phyloP scores from a whole-genome alignment of 768 basidiomycete species.

The Podaxis sp. region DNA sequence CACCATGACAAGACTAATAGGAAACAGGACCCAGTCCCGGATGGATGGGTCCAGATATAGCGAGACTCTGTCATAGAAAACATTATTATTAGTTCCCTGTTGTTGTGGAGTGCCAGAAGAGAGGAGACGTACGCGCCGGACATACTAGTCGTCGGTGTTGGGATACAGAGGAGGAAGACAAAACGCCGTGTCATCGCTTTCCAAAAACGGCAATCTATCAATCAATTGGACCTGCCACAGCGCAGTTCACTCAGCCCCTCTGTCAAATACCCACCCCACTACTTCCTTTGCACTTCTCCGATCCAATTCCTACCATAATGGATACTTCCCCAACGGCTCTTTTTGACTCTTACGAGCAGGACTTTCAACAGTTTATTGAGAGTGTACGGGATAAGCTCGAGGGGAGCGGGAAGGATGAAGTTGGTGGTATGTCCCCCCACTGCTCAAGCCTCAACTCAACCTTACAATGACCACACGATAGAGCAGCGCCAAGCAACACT shows the following conservation, averaged over 20 bases:
- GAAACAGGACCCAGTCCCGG: constrained; percentile 91
- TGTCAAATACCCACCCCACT: not conserved
- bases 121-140: constrained; percentile 40
- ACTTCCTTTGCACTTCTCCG: too few species aligned
- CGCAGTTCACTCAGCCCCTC: constrained; percentile 9
- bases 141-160: constrained; percentile 22
- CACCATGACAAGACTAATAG: constrained; percentile 97
- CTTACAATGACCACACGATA: constrained; percentile 27
- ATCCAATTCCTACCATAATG: constrained; percentile 43
- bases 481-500: constrained; percentile 82
- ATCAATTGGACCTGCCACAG: not conserved
- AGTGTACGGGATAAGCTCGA: constrained; percentile 79
- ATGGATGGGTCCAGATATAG: constrained; percentile 93
- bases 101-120: not conserved
- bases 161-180: not conserved
- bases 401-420: constrained; percentile 54
- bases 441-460: constrained; percentile 3
- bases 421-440: constrained; percentile 56
- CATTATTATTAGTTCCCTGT: not conserved
- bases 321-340: constrained; percentile 81
- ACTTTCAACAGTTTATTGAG: constrained; percentile 81
- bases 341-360: constrained; percentile 92
- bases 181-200: not conserved
- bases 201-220: constrained; percentile 4
- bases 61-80: constrained; percentile 38